These are phyloP conservation scores for Phyllachora maydis DNA, from an alignment of 2,329 filamentous ascomycete species.

Conservation along the genomic window DNA sequence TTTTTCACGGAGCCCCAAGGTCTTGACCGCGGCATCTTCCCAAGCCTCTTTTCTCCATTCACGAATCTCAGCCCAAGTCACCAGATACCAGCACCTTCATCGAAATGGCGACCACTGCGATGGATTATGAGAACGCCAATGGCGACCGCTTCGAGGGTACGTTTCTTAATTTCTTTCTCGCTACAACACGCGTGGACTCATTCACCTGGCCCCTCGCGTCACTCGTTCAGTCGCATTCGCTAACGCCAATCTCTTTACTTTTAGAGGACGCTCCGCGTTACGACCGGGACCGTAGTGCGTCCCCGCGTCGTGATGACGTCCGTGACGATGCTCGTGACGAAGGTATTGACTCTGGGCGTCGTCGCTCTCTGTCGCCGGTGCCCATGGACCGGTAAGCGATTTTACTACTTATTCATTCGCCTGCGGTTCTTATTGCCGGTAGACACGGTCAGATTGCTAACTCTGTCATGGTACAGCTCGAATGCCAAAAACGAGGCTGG, in stretches of 20 bases:
- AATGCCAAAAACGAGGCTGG: constrained; percentile 30
- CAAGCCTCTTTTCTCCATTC: no score
- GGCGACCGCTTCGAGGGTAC: constrained; percentile 47
- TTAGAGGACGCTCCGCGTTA: constrained; percentile 44
- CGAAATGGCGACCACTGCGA: constrained; percentile 40
- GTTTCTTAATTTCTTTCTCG: constrained; percentile 6
- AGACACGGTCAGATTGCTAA: constrained; percentile 1
- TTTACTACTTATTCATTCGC: background rate
- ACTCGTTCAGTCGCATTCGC: background rate
- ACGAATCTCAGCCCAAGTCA: no score
- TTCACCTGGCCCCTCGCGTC: constrained; percentile 1
- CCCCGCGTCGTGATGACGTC: constrained; percentile 42
- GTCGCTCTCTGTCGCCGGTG: constrained; percentile 40
- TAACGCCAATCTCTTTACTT: background rate
- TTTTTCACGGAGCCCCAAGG: no score
- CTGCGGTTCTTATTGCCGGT: background rate
- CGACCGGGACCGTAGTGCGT: constrained; percentile 45
- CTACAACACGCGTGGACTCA: constrained; percentile 2
- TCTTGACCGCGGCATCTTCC: no score
- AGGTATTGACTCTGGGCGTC: no score
- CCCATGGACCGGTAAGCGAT: constrained; percentile 27
- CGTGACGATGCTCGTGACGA: constrained; percentile 28
- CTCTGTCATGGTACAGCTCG: constrained; percentile 6
- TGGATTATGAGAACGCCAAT: constrained; percentile 51
- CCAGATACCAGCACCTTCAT: no score